Conservation (phyloP, 306 rosid species). For the Fragaria vesca region DNA sequence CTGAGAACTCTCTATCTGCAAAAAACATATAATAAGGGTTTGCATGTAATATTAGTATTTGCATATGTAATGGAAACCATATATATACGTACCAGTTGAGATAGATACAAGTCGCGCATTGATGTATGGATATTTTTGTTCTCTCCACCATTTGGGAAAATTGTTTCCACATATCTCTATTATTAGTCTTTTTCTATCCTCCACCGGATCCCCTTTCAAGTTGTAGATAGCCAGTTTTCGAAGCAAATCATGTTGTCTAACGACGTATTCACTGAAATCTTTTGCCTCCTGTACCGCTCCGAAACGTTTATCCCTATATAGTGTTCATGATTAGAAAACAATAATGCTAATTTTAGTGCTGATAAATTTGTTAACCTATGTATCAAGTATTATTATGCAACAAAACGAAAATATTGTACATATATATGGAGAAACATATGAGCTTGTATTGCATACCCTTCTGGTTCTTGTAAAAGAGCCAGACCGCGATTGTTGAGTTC, state of each 20-base stretch:
- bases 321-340: no score
- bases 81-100: no score
- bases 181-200: conserved; percentile 38
- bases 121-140: background rate
- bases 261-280: conserved; percentile 36
- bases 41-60: no score
- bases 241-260: conserved; percentile 46
- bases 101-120: no score
- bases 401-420: background rate
- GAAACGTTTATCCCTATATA: background rate
- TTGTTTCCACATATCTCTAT: conserved; percentile 38
- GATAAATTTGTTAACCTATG: background rate
- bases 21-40: conserved; percentile 3
- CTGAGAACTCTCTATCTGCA: conserved; percentile 41
- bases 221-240: conserved; percentile 47
- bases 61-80: no score
- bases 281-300: background rate
- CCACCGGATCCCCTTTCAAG: conserved; percentile 23
- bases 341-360: no score
- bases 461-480: conserved; percentile 12
- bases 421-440: background rate
- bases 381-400: background rate
- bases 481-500: conserved; percentile 32
- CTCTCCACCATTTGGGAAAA: conserved; percentile 58
- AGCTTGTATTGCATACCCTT: background rate